Conservation (phyloP, 2,329 filamentous ascomycete genomes). For the Arthrinium puccinioides region DNA sequence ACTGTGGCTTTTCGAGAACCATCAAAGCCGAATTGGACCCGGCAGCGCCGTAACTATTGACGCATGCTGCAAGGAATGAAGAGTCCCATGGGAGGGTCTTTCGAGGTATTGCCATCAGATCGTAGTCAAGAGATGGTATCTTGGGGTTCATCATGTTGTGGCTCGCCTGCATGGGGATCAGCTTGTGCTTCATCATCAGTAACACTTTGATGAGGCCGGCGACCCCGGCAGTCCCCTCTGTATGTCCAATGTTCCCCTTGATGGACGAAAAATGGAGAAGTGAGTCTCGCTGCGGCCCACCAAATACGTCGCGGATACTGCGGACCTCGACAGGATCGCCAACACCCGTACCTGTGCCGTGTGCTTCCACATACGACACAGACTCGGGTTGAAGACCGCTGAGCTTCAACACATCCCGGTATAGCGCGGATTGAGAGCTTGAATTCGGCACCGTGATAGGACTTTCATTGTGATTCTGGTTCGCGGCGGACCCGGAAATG, state of each 20-base stretch:
- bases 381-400: constrained; percentile 14
- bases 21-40: constrained; percentile 12
- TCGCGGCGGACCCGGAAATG: constrained; percentile 28
- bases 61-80: background rate
- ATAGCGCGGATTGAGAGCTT: constrained; percentile 21
- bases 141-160: constrained; percentile 4
- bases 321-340: constrained; percentile 25
- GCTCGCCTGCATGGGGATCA: constrained; percentile 10
- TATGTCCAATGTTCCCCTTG: constrained; percentile 17
- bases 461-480: constrained; percentile 32
- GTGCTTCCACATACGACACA: constrained; percentile 27
- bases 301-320: constrained; percentile 5
- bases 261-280: constrained; percentile 14
- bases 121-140: background rate
- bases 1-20: constrained; percentile 2
- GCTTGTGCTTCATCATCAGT: constrained; percentile 9
- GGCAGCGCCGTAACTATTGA: constrained; percentile 13
- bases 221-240: constrained; percentile 11
- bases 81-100: background rate
- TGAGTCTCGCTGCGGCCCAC: background rate
- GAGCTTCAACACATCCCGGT: constrained; percentile 19
- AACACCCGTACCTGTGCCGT: constrained; percentile 35
- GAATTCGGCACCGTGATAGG: constrained; percentile 33
- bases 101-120: background rate
- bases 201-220: constrained; percentile 12